phyloP scores from a whole-genome alignment of 371 early-diverging fungal species.

The Mucor lusitanicus region DNA sequence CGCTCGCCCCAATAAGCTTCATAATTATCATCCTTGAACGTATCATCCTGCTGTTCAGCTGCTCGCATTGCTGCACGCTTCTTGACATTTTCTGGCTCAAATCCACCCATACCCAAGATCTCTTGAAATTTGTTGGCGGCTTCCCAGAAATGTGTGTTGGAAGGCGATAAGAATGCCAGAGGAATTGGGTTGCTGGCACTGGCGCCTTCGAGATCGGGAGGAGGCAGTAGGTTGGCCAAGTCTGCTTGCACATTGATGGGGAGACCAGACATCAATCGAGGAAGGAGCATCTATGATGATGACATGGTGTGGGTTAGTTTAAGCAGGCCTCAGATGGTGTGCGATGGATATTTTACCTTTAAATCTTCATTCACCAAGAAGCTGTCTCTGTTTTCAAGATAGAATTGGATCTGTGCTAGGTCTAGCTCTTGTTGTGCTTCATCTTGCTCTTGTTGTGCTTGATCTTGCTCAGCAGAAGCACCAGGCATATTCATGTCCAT shows the following conservation, averaged over 20 bases:
- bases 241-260: background rate
- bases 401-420: too few relatives aligned
- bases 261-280: background rate
- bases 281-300: background rate
- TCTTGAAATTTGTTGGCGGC: constrained; percentile 1
- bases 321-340: background rate
- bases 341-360: too few relatives aligned
- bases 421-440: too few relatives aligned
- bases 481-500: too few relatives aligned
- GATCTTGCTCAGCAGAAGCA: too few relatives aligned
- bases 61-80: background rate
- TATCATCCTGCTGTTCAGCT: background rate
- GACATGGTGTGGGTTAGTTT: background rate
- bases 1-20: constrained; percentile 21
- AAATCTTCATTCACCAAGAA: too few relatives aligned
- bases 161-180: background rate
- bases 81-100: background rate
- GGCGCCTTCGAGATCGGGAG: background rate
- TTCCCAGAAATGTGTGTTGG: constrained; percentile 9
- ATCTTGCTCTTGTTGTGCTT: too few relatives aligned
- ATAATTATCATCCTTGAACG: constrained; percentile 19
- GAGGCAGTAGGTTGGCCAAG: background rate
- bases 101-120: background rate
- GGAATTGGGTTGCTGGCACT: background rate
- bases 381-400: too few relatives aligned